Percentiles rank a stretch among this genome's conserved stretches.
phyloP scores from a whole-genome alignment of 164 flowering plant species.

The Platanus orientalis region DNA sequence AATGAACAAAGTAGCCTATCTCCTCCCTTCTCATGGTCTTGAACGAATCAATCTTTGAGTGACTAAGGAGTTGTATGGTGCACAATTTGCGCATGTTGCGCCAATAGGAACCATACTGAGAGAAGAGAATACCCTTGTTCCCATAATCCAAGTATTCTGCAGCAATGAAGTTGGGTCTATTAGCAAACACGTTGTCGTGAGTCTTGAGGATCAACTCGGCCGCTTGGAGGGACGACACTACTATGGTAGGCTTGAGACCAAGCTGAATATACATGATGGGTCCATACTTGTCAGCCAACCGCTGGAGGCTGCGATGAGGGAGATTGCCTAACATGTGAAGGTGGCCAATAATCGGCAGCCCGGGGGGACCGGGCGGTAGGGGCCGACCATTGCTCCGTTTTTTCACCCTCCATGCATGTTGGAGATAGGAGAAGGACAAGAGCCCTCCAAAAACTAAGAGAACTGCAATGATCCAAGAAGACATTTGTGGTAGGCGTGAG shows the following conservation, averaged over 20 bases:
- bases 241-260: constrained; percentile 16
- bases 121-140: constrained; percentile 6
- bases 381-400: too few relatives aligned
- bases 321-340: constrained; percentile 20
- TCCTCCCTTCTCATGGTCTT: constrained; percentile 9
- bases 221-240: constrained; percentile 18
- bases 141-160: constrained; percentile 13
- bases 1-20: neutral
- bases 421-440: neutral
- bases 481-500: neutral
- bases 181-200: constrained; percentile 19
- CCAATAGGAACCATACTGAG: constrained; percentile 28
- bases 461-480: constrained; percentile 2
- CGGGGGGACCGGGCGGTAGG: constrained; percentile 26
- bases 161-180: constrained; percentile 12
- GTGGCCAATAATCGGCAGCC: constrained; percentile 25
- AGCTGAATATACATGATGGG: constrained; percentile 25
- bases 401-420: too few relatives aligned
- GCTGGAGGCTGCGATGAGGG: constrained; percentile 20
- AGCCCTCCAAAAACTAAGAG: constrained; percentile 5
- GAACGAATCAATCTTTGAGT: constrained; percentile 16
- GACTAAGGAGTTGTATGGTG: constrained; percentile 20
- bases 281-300: constrained; percentile 16
- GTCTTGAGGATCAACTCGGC: constrained; percentile 26
- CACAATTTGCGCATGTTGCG: constrained; percentile 21